Evolutionary conservation across 208 protist genomes (phyloP), one percentile per base, ranked within the genome.

Genomic region (Lotmaria passim): DNA sequence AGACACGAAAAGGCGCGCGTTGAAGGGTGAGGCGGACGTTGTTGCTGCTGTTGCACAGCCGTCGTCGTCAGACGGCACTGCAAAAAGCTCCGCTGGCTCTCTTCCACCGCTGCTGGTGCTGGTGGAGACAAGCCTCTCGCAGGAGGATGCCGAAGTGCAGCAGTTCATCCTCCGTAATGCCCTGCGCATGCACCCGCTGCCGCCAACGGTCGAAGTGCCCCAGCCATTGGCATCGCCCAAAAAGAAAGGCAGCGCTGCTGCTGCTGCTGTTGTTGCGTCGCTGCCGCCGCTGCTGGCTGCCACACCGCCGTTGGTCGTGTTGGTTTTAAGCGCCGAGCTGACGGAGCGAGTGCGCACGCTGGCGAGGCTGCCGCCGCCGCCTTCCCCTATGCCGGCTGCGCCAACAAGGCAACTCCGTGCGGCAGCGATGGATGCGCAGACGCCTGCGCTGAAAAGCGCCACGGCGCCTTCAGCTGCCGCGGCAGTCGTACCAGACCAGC

Each of bases 111-210:
- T 77, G 55, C 46, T 77, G 50, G 71, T 77, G 38, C 57, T 77
- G 17, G 63, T 77, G 19, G 71, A 77, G 57, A 77, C 71, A 15
- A 60, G 10, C 34, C 71, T 77, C 15, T 33, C 57, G 14, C 15
- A 28, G 4, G 71, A 66, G 19, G 71, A 77, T n/a, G 71, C 71
- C 7, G 71, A 77, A 46, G 71, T 77, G 48, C 71, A 77, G 48
- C 50, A 77, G 58, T 71, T 71, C 44, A 66, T 77, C 30, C 31
- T 77, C 21, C 71, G 57, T 26, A 77, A 77, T 28, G 71, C 71
- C 1, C 48, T 77, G 24, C 47, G 41, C 47, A 77, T 77, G 71
- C 63, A 77, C 56, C 63, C 71, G 36, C 43, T 77, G 30, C 63
- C 71, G 34, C 6, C 46, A 8, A 39, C 24, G 56, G 71, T 71